Evolutionary conservation across 2,329 filamentous ascomycete genomes (phyloP), one percentile per base, ranked within the genome.

Genomic region (Fusarium sp.): DNA sequence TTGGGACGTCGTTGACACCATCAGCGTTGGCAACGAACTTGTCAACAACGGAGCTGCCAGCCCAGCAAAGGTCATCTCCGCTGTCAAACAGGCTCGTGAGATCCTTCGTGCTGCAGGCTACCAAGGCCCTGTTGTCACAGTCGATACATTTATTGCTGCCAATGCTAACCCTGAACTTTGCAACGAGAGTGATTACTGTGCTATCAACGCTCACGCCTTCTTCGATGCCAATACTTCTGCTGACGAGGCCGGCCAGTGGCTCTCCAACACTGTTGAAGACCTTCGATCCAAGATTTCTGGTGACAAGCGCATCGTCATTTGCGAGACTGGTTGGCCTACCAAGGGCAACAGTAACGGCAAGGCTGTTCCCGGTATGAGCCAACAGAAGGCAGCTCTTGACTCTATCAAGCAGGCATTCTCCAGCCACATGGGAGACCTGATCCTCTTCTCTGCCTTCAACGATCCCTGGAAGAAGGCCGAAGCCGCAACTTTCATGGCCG

Each of bases 301-400:
- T 65, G 79, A 73, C 72, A 92, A 94, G 81, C 85, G 86, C 49
- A 86, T 93, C 36, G 85, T 95, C 41, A 90, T 97, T 73, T 94
- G 93, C 3, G 94, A 97, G 84, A 91, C 92, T 6, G 94, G 94
- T 55, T 97, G 94, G 94, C 94, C 94, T 45, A 90, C 88, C 79
- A 81, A 88, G 73, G 94, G 94, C 22, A 74, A 84, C 17, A 67
- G 85, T 57, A 95, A 96, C 78, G 89, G 89, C 4, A 77, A 79
- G 22, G 93, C 93, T n/a, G 84, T 95, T 4, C 92, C 94, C 0
- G 89, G 90, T 17, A 76, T 83, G n/a, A 82, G 85, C 15, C 90
- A 94, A 72, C 94, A 97, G 80, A 79, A 83, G 15, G 79, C 81
- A 27, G 94, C 94, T 15, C 80, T 97, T 39, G 79, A 83, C 10